Conservation (phyloP, 345 rosid species). For the Physaria fendleri region DNA sequence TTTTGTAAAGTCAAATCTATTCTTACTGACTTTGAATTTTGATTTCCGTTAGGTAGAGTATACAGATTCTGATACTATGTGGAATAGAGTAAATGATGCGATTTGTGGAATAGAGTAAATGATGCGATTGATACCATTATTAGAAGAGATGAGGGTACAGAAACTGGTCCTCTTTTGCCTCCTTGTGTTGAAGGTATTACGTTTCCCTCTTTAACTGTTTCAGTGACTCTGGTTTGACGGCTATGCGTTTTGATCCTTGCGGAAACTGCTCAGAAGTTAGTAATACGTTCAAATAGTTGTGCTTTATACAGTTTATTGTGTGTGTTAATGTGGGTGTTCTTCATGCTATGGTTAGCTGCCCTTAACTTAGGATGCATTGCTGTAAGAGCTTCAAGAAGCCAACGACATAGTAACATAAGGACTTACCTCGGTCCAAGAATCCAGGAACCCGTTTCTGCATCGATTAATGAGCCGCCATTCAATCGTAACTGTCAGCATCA, state of each 20-base stretch:
- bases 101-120: constrained; percentile 85
- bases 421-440: constrained; percentile 65
- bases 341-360: constrained; percentile 50
- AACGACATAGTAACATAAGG: constrained; percentile 80
- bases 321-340: background rate
- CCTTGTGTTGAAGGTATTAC: constrained; percentile 94
- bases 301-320: background rate
- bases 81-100: constrained; percentile 95
- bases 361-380: constrained; percentile 89
- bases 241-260: background rate
- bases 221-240: background rate
- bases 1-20: background rate
- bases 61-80: constrained; percentile 58
- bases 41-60: constrained; percentile 60
- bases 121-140: constrained; percentile 91
- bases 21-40: background rate
- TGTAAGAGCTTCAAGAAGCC: constrained; percentile 94
- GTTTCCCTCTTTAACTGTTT: constrained; percentile 9
- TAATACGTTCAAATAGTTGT: background rate
- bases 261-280: background rate
- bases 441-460: constrained; percentile 42
- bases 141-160: constrained; percentile 77
- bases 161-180: constrained; percentile 82
- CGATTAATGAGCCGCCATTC: constrained; percentile 29
- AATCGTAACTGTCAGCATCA: constrained; percentile 33